Evolutionary conservation across 257 asterid species (phyloP).

Genomic region (Anisodus tanguticus): DNA sequence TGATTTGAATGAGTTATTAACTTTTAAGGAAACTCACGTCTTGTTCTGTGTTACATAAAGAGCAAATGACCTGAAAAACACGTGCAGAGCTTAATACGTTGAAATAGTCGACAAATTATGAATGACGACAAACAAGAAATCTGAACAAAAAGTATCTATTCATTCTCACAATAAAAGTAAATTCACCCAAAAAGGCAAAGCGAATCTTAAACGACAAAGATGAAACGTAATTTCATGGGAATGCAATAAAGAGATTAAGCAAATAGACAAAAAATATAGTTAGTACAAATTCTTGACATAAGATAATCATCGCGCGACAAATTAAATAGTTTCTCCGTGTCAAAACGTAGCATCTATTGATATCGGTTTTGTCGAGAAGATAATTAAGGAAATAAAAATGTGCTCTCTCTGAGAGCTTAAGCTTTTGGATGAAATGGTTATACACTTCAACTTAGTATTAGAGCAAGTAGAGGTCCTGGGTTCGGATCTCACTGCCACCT

Average conservation of each 20-base stretch:
- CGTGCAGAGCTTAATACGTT: background rate
- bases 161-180: background rate
- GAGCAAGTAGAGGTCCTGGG: too few relatives aligned
- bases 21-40: constrained; percentile 46
- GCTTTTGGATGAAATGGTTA: too few relatives aligned
- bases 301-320: background rate
- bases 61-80: constrained; percentile 57
- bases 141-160: too few relatives aligned
- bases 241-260: background rate
- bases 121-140: background rate
- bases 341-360: background rate
- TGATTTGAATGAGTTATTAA: background rate
- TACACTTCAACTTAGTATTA: too few relatives aligned
- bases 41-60: constrained; percentile 59
- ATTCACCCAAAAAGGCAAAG: background rate
- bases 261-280: background rate
- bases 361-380: too few relatives aligned
- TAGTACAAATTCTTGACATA: too few relatives aligned
- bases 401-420: too few relatives aligned
- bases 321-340: background rate
- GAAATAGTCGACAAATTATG: background rate
- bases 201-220: background rate
- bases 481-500: too few relatives aligned
- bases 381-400: too few relatives aligned
- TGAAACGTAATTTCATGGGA: background rate